Base-by-base conservation (phyloP, 2,329 filamentous ascomycete species). In the Neofusicoccum cordaticola region DNA sequence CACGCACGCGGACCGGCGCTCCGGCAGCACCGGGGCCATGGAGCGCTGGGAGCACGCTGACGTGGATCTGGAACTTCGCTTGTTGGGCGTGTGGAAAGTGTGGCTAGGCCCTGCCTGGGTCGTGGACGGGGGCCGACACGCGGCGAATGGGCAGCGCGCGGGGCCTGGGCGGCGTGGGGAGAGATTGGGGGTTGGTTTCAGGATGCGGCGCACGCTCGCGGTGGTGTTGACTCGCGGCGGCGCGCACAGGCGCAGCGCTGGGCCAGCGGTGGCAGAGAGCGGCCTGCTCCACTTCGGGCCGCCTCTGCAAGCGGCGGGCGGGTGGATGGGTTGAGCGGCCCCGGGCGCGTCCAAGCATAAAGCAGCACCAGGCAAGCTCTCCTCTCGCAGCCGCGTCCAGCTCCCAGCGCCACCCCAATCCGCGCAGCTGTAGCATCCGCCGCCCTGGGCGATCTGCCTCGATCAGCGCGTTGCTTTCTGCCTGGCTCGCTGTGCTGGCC, bases 51-150 rank as follows among this genome's bases (percentile, higher is more conserved):
- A 53, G 50, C 50, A 63, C 61, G 61, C 61, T 63, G 61, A 63
- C 61, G 61, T 63, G 61, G 61, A 63, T 63, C 50, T 63, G 61
- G 61, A 63, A 63, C 61, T 63, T 47, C 53, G 53, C 53, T 58
- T 58, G 53, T 35, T 31, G 39, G 39, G 61, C 61, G 48, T 52
- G 61, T 53, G 61, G 56, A 37, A 45, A 19, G 48, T 63, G 61
- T 63, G 61, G 61, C 61, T 58, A 45, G 53, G 53, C 53, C 53
- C 53, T 58, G 53, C 53, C 47, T 17, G 35, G 34, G n/a, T 52
- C 17, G 51, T 15, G 52, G 52, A 22, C 51, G 37, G 37, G 27
- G 27, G 51, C 37, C 35, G 41, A 44, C 9, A 27, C 42, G 27
- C 53, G 39, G 27, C 39, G 53, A 58, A 45, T 58, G 39, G 39